Base-by-base conservation (phyloP, 306 rosid genomes). In the Luffa aegyptiaca region DNA sequence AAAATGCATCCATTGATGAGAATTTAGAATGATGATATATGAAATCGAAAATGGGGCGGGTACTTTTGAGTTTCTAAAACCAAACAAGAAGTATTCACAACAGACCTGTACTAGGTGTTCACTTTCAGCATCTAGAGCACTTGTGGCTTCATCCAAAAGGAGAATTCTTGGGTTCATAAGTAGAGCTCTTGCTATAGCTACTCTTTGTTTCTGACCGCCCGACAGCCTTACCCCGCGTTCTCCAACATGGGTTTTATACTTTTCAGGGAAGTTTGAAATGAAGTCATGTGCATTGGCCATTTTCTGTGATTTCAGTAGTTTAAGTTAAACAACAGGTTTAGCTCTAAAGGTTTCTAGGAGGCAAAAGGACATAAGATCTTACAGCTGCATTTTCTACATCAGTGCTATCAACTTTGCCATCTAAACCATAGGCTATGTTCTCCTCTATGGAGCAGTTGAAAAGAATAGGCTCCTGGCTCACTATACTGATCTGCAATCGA, bases 381-480 rank as follows among this genome's bases (percentile, higher is more conserved):
- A 92, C 95, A 69, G 97, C 88, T 26, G 89, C 97, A 44, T 78
- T 88, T 89, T 90, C 95, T 70, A 92, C 79, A 14, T 82, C 93
- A 39, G 41, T 80, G 36, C 7, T 41, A 49, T 85, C 56, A 56
- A 87, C 86, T 86, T 88, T 90, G 80, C 97, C 94, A 33, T 89
- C 88, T 61, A 88, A 70, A 18, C 97, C 97, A 77, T 90, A 92
- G 36, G 97, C 94, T 82, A 90, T 92, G 85, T 92, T 92, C 84
- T 92, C 94, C 86, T 87, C 93, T 64, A 92, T 86, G 73, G 93
- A 92, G 85, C 92, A 89, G 84, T 90, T 92, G 90, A 92, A 90
- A 69, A 90, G 93, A 52, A 80, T 80, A 37, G 97, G 95, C 85
- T 90, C 97, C 85, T 92, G 95, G 80, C 95, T 92, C 82, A 90